A percentile compares a stretch with the other conserved stretches of the same genome.
Evolutionary conservation across 345 rosid species (phyloP).

Genomic region (Hibiscus trionum): DNA sequence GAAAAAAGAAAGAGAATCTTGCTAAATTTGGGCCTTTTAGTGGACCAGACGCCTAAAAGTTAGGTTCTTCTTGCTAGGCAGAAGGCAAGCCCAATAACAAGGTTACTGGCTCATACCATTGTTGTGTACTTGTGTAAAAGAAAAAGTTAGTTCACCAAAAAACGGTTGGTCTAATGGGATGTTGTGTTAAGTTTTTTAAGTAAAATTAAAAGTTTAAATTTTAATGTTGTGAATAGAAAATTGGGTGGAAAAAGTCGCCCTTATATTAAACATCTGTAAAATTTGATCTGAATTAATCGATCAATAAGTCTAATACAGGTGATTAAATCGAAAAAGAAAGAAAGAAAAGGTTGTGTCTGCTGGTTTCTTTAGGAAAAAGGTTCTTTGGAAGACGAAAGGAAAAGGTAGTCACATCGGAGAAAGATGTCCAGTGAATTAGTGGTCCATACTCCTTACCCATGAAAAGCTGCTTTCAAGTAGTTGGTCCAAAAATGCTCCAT

Average conservation of each 20-base stretch:
- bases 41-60: conserved; percentile 8
- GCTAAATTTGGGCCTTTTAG: conserved; percentile 6
- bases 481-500: background rate
- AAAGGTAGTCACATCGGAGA: background rate
- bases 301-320: too few species aligned
- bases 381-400: conserved; percentile 4
- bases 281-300: too few species aligned
- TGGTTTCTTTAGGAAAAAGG: conserved; percentile 11
- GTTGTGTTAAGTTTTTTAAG: too few species aligned
- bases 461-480: background rate
- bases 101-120: background rate
- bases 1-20: background rate
- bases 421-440: background rate
- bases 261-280: too few species aligned
- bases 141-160: background rate
- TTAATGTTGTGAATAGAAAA: too few species aligned
- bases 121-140: background rate
- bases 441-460: background rate
- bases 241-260: too few species aligned
- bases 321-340: too few species aligned
- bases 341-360: background rate
- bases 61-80: background rate
- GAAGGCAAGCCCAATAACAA: conserved; percentile 6
- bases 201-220: too few species aligned
- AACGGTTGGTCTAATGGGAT: too few species aligned